Percentiles rank a stretch among this genome's conserved stretches.
These are phyloP conservation scores for Panicum hallii DNA, from an alignment of 202 grass and related monocot genomes.

Conservation along the genomic window DNA sequence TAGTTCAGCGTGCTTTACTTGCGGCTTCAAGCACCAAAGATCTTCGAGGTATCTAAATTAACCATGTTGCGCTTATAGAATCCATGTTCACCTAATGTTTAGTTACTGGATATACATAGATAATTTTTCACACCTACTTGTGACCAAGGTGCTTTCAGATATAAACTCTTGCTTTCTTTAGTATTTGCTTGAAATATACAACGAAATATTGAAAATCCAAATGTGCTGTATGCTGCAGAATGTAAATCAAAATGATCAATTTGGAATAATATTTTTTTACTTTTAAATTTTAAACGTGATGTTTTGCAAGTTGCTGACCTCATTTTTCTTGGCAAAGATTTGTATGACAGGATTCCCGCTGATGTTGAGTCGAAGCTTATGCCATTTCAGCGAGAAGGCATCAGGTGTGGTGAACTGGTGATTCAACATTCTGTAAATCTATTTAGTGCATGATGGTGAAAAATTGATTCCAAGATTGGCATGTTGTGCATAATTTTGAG, in stretches of 20 bases:
- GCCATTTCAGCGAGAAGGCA: conserved; percentile 85
- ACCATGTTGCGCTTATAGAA: background rate
- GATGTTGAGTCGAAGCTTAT: conserved; percentile 83
- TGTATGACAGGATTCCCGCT: conserved; percentile 76
- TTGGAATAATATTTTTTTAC: background rate
- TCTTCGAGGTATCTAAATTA: conserved; percentile 71
- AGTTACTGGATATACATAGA: background rate
- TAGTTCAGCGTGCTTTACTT: conserved; percentile 68
- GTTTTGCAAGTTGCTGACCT: conserved; percentile 49
- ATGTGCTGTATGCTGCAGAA: background rate
- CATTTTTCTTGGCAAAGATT: conserved; percentile 60
- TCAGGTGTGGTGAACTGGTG: conserved; percentile 55
- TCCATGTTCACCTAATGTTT: background rate
- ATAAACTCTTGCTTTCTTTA: conserved; percentile 34
- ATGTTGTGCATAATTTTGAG: conserved; percentile 24
- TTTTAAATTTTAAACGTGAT: conserved; percentile 11
- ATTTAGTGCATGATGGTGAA: conserved; percentile 4
- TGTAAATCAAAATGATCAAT: conserved; percentile 2
- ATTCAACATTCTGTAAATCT: conserved; percentile 33
- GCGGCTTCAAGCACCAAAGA: conserved; percentile 67
- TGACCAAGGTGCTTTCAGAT: background rate
- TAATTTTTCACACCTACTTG: background rate
- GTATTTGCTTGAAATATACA: conserved; percentile 13
- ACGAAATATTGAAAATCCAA: conserved; percentile 22
- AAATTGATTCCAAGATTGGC: conserved; percentile 18